Conservation (phyloP, 306 rosid species). For the Urtica urens region DNA sequence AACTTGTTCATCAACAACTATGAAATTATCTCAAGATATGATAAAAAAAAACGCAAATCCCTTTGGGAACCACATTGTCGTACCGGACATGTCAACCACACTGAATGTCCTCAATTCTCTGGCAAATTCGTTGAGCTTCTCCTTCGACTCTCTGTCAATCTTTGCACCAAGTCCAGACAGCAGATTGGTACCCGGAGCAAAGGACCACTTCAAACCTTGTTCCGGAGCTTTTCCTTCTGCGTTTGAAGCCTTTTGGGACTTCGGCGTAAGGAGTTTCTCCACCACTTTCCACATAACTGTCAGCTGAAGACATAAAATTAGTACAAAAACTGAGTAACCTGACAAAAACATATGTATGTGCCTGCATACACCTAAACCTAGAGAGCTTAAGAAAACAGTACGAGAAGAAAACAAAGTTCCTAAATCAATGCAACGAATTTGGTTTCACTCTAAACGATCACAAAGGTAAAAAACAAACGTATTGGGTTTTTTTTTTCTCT, state of each 20-base stretch:
- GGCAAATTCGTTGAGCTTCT: constrained; percentile 84
- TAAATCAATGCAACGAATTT: neutral
- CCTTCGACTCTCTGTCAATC: constrained; percentile 75
- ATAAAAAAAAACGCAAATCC: constrained; percentile 8
- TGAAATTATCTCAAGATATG: constrained; percentile 5
- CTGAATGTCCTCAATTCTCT: constrained; percentile 72
- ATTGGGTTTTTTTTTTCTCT: neutral
- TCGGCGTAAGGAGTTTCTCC: constrained; percentile 62
- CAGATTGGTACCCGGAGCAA: constrained; percentile 68
- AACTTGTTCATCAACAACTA: neutral
- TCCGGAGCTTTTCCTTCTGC: constrained; percentile 38
- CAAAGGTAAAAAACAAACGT: neutral
- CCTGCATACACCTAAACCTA: constrained; percentile 2
- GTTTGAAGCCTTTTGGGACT: constrained; percentile 33
- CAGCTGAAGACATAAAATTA: constrained; percentile 63
- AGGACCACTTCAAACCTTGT: constrained; percentile 69
- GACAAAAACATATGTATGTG: constrained; percentile 9
- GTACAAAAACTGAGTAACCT: constrained; percentile 30
- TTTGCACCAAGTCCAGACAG: constrained; percentile 56
- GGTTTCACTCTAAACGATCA: neutral
- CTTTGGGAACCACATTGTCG: constrained; percentile 17
- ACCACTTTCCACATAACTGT: constrained; percentile 96
- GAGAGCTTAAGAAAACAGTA: too few relatives aligned
- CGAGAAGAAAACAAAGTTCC: neutral
- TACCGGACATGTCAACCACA: constrained; percentile 92